A percentile compares a stretch with the other conserved stretches of the same genome.
Conservation (phyloP, 306 rosid genomes). For the Vicia villosa region DNA sequence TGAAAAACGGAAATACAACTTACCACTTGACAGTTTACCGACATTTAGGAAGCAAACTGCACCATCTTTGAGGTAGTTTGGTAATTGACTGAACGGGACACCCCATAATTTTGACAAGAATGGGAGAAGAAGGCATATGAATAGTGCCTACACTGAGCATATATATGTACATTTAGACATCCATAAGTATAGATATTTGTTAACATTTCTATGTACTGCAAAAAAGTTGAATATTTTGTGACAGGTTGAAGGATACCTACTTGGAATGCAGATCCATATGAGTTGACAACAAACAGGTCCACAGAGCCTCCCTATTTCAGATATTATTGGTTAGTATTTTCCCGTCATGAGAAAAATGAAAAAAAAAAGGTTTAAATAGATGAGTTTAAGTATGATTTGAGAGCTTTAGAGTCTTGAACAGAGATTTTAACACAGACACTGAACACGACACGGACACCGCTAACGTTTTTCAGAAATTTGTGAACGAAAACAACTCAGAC, state of each 20-base stretch:
- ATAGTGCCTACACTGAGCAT: constrained; percentile 71
- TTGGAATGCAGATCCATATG: constrained; percentile 90
- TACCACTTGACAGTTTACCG: constrained; percentile 72
- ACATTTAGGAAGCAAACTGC: constrained; percentile 82
- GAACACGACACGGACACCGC: background rate
- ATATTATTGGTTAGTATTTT: constrained; percentile 28
- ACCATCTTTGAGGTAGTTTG: constrained; percentile 83
- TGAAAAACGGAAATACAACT: constrained; percentile 36
- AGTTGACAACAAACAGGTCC: constrained; percentile 87
- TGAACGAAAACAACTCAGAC: constrained; percentile 20
- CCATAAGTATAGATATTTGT: background rate
- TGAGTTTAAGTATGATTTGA: background rate
- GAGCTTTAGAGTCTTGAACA: background rate
- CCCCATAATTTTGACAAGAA: constrained; percentile 91
- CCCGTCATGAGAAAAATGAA: background rate
- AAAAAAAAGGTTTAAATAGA: background rate
- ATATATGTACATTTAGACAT: constrained; percentile 28
- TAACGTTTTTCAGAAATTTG: background rate
- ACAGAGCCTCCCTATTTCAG: constrained; percentile 70
- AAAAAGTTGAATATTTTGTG: constrained; percentile 15
- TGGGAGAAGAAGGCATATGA: constrained; percentile 75
- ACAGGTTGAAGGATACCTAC: constrained; percentile 50
- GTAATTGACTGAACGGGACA: constrained; percentile 75
- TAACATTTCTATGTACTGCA: background rate
- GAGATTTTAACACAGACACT: background rate